Evolutionary conservation across 176 grass and related monocot species (phyloP).

Genomic region (Avena sativa): DNA sequence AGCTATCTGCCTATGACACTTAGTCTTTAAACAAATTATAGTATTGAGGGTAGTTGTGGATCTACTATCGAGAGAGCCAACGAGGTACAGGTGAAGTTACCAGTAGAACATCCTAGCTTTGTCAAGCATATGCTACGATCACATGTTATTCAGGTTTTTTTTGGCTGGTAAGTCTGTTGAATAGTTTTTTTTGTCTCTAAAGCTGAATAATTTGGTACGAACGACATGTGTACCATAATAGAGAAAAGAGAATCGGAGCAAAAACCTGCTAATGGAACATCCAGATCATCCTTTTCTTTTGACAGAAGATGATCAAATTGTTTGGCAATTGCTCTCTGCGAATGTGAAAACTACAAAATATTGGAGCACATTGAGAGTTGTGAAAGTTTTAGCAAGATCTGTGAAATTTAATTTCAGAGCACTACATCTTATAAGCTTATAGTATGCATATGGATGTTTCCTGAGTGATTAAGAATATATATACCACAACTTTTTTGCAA

Average conservation of each 20-base stretch:
- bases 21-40: not conserved
- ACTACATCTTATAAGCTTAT: not conserved
- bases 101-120: constrained; percentile 44
- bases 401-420: not conserved
- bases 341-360: not conserved
- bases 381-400: not conserved
- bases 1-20: not conserved
- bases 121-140: constrained; percentile 41
- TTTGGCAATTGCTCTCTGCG: not conserved
- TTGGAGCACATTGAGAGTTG: not conserved
- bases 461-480: not conserved
- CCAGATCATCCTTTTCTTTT: not conserved
- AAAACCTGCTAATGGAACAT: constrained; percentile 17
- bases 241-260: not conserved
- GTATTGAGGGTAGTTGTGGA: not conserved
- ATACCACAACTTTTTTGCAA: not conserved
- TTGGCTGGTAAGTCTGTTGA: constrained; percentile 34
- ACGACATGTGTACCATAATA: not conserved
- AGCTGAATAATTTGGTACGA: not conserved
- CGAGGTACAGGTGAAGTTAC: constrained; percentile 43
- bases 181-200: not conserved
- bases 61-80: constrained; percentile 43
- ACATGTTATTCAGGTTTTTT: constrained; percentile 52
- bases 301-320: not conserved
- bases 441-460: not conserved